Evolutionary conservation across 208 protist genomes (phyloP), one percentile per base, ranked within the genome.

Genomic region (Trypanosoma mega): DNA sequence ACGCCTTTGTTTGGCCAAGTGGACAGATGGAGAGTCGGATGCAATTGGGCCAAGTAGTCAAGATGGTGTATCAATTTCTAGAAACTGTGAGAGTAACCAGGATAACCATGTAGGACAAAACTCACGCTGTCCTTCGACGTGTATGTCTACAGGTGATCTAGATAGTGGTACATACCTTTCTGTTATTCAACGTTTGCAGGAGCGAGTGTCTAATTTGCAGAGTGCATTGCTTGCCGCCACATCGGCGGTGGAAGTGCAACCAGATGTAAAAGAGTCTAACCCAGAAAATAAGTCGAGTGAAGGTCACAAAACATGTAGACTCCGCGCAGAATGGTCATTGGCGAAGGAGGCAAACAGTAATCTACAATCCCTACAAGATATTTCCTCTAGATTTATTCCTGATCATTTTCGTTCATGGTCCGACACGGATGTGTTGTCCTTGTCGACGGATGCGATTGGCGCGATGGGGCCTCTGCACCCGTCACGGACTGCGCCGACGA

Each of bases 181-280:
- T 18, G 51, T 70, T 16, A 62, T 70, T 31, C n/a, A 23, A 50
- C 16, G 26, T 34, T 31, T 70, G 14, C 53, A 54, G 23, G 41
- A 48, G 30, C 50, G 55, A 21, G 37, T 70, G 27, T n/a, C n/a
- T 47, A 31, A 8, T 0, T 43, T 70, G 36, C 53, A 70, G 21
- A 20, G 49, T 21, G 64, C 64, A 33, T 20, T 70, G 18, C 36
- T 70, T 9, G 30, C 48, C 12, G 26, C 48, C 0, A 24, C 14
- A 11, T 46, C 56, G 43, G 18, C 34, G 21, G 29, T 27, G 1
- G 12, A 30, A 6, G 21, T 46, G n/a, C 16, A 43, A 11, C 31
- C 7, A 21, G 20, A 21, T 36, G 37, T 23, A 23, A 30, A 44
- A 1, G 4, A 1, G 3, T 36, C 37, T 2, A 12, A 14, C 5